These are phyloP conservation scores for Neoscytalidium dimidiatum DNA, from an alignment of 2,329 filamentous ascomycete species.

Conservation along the genomic window DNA sequence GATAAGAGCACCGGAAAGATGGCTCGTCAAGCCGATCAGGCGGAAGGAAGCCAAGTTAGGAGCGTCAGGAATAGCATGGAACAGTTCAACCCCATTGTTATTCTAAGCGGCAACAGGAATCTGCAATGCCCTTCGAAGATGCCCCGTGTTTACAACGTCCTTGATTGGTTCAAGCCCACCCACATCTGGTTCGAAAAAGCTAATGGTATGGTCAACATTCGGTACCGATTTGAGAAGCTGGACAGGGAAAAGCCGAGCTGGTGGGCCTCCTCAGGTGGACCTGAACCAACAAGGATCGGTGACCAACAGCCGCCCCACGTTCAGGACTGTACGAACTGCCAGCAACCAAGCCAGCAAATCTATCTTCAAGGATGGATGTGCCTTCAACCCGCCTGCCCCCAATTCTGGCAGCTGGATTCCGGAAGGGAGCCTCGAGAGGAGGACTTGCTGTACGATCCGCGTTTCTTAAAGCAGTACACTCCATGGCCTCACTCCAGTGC, in stretches of 20 bases:
- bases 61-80: constrained; percentile 51
- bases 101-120: constrained; percentile 54
- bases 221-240: constrained; percentile 68
- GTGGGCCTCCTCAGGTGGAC: constrained; percentile 52
- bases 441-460: constrained; percentile 53
- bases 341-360: constrained; percentile 34
- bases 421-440: constrained; percentile 35
- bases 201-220: constrained; percentile 48
- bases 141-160: constrained; percentile 63
- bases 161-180: constrained; percentile 70
- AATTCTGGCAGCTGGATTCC: constrained; percentile 56
- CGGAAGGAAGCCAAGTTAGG: constrained; percentile 37
- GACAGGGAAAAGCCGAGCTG: constrained; percentile 54
- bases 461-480: constrained; percentile 60
- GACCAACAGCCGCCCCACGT: constrained; percentile 33
- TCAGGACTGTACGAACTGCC: constrained; percentile 40
- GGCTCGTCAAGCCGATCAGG: constrained; percentile 51
- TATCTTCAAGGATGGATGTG: constrained; percentile 61
- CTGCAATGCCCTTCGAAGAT: constrained; percentile 50
- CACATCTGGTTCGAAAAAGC: constrained; percentile 67
- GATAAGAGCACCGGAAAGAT: constrained; percentile 50
- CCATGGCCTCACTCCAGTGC: constrained; percentile 42
- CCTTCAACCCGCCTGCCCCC: constrained; percentile 51
- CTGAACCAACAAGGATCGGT: constrained; percentile 33
- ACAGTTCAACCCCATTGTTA: constrained; percentile 50